A percentile compares a stretch with the other conserved stretches of the same genome.
These are phyloP conservation scores for Sporothrix sp. DNA, from an alignment of 2,329 filamentous ascomycete genomes.

Conservation along the genomic window DNA sequence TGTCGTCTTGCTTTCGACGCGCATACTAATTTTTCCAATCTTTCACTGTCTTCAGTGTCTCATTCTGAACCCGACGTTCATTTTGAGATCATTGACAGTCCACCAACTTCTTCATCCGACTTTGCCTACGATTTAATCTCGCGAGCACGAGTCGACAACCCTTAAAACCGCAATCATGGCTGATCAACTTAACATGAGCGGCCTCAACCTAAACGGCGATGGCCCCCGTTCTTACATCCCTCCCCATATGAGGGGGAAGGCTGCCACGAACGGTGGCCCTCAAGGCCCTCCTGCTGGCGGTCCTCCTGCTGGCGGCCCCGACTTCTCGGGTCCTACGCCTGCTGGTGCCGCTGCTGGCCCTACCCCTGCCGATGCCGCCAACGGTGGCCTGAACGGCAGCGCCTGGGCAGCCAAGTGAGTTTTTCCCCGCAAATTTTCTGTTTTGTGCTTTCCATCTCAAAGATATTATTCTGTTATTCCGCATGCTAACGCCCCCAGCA, in stretches of 20 bases:
- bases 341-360: slow-evolving; percentile 3
- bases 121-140: background rate
- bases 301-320: slow-evolving; percentile 14
- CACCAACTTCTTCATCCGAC: background rate
- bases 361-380: slow-evolving; percentile 12
- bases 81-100: slow-evolving; percentile 7
- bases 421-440: slow-evolving; percentile 15
- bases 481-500: slow-evolving; percentile 21
- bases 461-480: slow-evolving; percentile 2
- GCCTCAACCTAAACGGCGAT: slow-evolving; percentile 49
- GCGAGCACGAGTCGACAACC: slow-evolving; percentile 4
- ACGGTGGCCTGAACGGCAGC: slow-evolving; percentile 47
- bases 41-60: slow-evolving; percentile 11
- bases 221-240: slow-evolving; percentile 66
- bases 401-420: slow-evolving; percentile 55
- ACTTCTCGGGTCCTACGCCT: slow-evolving; percentile 4
- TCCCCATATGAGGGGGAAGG: slow-evolving; percentile 65
- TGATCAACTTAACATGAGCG: slow-evolving; percentile 74
- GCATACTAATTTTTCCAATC: background rate
- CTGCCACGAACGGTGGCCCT: slow-evolving; percentile 24
- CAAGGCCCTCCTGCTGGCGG: slow-evolving; percentile 16
- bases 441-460: slow-evolving; percentile 10
- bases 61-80: slow-evolving; percentile 15
- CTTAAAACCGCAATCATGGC: slow-evolving; percentile 50
- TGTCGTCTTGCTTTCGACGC: background rate